Evolutionary conservation across 345 rosid species (phyloP).

Genomic region (Lepidium africanum): DNA sequence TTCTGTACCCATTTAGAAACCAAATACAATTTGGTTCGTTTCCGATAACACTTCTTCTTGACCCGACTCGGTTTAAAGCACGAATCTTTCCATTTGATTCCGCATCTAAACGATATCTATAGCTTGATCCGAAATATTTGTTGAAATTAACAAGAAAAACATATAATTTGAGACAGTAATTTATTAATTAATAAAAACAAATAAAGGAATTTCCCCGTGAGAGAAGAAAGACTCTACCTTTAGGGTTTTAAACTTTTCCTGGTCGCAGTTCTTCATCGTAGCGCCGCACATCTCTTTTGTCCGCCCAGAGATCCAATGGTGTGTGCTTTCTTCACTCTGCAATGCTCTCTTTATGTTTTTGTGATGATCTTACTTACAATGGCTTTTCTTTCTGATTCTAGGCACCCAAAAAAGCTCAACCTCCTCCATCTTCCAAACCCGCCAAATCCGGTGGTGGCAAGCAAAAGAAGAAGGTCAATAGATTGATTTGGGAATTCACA

Average conservation of each 20-base stretch:
- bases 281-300: constrained; percentile 5
- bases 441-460: constrained; percentile 33
- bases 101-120: not conserved
- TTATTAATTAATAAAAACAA: not conserved
- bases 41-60: too few relatives aligned
- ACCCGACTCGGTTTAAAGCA: too few relatives aligned
- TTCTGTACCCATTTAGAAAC: too few relatives aligned
- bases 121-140: not conserved
- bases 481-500: not conserved
- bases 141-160: not conserved
- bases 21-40: too few relatives aligned
- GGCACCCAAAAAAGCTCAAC: constrained; percentile 31
- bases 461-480: constrained; percentile 29
- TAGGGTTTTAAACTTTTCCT: not conserved
- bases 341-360: not conserved
- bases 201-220: not conserved
- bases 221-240: not conserved
- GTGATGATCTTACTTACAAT: not conserved
- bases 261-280: not conserved
- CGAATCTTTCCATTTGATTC: not conserved
- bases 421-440: constrained; percentile 32
- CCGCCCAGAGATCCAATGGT: constrained; percentile 10
- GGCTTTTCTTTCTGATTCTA: not conserved
- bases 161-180: not conserved
- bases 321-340: not conserved